Base-by-base conservation (phyloP, 805 yeast genomes). In the Lachancea fermentati region DNA sequence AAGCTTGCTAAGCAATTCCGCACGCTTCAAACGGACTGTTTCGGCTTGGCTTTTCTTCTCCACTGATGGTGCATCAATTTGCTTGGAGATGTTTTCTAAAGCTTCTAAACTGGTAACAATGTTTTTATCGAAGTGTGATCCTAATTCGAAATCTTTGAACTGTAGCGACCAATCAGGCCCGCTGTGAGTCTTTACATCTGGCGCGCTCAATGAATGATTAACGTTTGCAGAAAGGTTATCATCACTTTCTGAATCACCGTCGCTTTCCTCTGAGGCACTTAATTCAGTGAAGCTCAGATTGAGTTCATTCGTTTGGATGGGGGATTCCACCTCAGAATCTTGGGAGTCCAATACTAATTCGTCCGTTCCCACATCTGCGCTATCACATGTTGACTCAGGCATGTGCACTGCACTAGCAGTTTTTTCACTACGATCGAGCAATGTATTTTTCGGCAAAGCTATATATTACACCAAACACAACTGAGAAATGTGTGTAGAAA, bases 121-220 rank as follows among this genome's bases (percentile, higher is more conserved):
- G 11, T 36, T 39, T 1, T 43, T 37, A 37, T 56, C 60, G 28
- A 47, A 55, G 12, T 48, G 41, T 4, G 37, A 31, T 3, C 58
- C 61, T 3, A 54, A 35, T 34, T 53, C 50, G 26, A 47, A 52
- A 16, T 46, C 46, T 39, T 48, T 45, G 12, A 55, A 29, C 15
- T 13, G 7, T 7, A 22, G 9, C 11, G 7, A 11, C 7, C 11
- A 7, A 22, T 7, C 26, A 22, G n/a, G n/a, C n/a, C n/a, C n/a
- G n/a, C n/a, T n/a, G n/a, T n/a, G n/a, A n/a, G n/a, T n/a, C n/a
- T n/a, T n/a, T n/a, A n/a, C n/a, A n/a, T n/a, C n/a, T n/a, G n/a
- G n/a, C n/a, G n/a, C n/a, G n/a, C n/a, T n/a, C n/a, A n/a, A n/a
- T n/a, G n/a, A n/a, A n/a, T n/a, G n/a, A n/a, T n/a, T n/a, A n/a